Evolutionary conservation across 148 eudicot genomes (phyloP), one percentile per base, ranked within the genome.

Genomic region (Camellia granthamiana): DNA sequence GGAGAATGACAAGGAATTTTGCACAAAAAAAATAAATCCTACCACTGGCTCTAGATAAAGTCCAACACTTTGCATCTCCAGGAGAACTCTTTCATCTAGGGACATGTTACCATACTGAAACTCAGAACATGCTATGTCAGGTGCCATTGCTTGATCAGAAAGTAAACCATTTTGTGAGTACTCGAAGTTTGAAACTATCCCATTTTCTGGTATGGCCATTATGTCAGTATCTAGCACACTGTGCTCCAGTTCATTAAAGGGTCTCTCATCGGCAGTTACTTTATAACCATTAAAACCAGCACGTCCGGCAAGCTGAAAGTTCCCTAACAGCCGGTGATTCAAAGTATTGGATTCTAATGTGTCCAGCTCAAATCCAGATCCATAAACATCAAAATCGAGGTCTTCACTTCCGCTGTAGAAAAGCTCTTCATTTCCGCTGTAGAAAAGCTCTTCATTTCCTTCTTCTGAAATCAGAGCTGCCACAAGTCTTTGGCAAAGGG

Each of bases 381-480:
- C 85, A 78, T 78, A 79, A 58, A 68, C 19, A 79, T 87, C 76
- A 72, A 79, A 81, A 42, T 78, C 77, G 19, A 69, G 74, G 63
- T 75, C 88, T 74, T 88, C 90, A 51, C 80, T 76, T 58, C 76
- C 74, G 52, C 67, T 63, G 69, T 16, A 82, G 64, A 43, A 84
- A 77, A 78, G 76, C 64, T 79, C 82, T 12, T 83, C 82, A 59
- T 77, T 84, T 81, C 77, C 91, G 52, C 67, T 63, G 69, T 16
- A 82, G 64, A 43, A 84, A 77, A 78, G 76, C 64, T 79, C 82
- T 12, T 83, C 82, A 59, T 77, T 84, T 81, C 77, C 91, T 81
- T 87, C 94, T 83, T 92, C 93, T 64, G 93, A 83, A 74, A 92
- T 81, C 66, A 92, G 55, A 78, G 95, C 95, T 76, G 93, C 84